Percentiles rank a stretch among this genome's conserved stretches.
Evolutionary conservation across 1,284 basidiomycete genomes (phyloP).

Genomic region (Tremellales sp.): DNA sequence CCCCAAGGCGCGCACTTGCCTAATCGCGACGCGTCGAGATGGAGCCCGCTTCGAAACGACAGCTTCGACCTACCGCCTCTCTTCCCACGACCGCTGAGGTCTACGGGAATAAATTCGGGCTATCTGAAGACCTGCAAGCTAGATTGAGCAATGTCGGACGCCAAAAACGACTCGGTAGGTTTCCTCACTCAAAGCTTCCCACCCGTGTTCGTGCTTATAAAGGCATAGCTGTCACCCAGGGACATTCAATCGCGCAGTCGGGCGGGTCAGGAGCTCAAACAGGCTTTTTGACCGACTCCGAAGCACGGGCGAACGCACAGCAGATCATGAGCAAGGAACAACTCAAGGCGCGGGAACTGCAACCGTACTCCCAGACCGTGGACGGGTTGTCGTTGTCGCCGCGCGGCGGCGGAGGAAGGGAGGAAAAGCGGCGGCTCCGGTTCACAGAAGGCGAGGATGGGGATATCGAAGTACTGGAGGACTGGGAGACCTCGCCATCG

Average conservation of each 20-base stretch:
- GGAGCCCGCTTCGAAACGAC: constrained; percentile 21
- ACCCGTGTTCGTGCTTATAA: neutral
- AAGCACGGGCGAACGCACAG: constrained; percentile 24
- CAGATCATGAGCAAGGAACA: constrained; percentile 30
- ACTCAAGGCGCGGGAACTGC: constrained; percentile 25
- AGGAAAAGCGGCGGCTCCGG: constrained; percentile 15
- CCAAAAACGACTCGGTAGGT: constrained; percentile 34
- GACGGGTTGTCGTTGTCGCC: constrained; percentile 14
- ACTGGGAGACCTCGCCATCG: constrained; percentile 1
- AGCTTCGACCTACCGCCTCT: constrained; percentile 22
- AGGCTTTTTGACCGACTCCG: constrained; percentile 25
- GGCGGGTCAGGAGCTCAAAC: neutral
- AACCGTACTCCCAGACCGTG: constrained; percentile 21
- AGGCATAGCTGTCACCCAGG: constrained; percentile 10
- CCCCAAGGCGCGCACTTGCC: neutral
- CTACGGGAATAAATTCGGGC: constrained; percentile 36
- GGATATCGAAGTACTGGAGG: neutral
- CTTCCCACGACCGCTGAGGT: constrained; percentile 35
- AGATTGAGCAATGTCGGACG: constrained; percentile 35
- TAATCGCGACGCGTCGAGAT: neutral
- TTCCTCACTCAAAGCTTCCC: neutral
- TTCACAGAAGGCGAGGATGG: constrained; percentile 7
- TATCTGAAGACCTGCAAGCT: constrained; percentile 27
- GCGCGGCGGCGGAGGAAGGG: constrained; percentile 11
- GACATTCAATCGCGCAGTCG: neutral